These are phyloP conservation scores for Sugiyamaella japonica DNA, from an alignment of 1,139 yeast species.

Conservation along the genomic window DNA sequence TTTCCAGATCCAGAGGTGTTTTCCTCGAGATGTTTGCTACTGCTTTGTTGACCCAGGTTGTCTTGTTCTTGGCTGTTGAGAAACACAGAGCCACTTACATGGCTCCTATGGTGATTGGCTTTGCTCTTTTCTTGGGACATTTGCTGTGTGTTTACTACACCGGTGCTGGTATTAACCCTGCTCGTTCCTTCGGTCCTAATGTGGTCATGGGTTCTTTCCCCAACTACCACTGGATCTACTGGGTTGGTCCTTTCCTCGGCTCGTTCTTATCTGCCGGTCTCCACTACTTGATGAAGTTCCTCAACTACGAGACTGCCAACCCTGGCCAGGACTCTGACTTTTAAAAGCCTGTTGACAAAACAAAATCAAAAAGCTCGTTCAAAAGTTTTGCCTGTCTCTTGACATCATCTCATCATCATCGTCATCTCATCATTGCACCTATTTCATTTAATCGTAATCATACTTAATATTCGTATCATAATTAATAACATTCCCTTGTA, in stretches of 20 bases:
- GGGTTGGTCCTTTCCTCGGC: slow-evolving; percentile 84
- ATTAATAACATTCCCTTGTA: too few species aligned
- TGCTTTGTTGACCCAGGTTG: slow-evolving; percentile 69
- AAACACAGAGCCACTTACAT: slow-evolving; percentile 71
- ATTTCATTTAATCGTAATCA: too few species aligned
- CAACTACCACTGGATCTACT: slow-evolving; percentile 84
- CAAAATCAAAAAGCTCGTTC: not conserved
- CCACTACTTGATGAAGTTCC: slow-evolving; percentile 64
- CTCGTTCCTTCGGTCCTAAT: slow-evolving; percentile 84
- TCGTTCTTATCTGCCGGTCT: slow-evolving; percentile 63
- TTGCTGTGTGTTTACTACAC: slow-evolving; percentile 80
- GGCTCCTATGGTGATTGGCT: slow-evolving; percentile 84
- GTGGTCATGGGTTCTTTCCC: slow-evolving; percentile 75
- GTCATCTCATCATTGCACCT: too few species aligned
- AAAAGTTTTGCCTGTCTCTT: too few species aligned
- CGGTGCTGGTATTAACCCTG: slow-evolving; percentile 93
- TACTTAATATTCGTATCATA: too few species aligned
- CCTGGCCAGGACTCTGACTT: slow-evolving; percentile 64
- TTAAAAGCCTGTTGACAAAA: slow-evolving; percentile 19
- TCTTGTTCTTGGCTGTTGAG: slow-evolving; percentile 81
- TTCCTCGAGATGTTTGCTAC: slow-evolving; percentile 86
- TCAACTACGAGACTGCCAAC: slow-evolving; percentile 70
- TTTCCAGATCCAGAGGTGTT: slow-evolving; percentile 72
- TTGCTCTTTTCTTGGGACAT: slow-evolving; percentile 79
- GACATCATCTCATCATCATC: too few species aligned